A percentile compares a stretch with the other conserved stretches of the same genome.
These are phyloP conservation scores for Plasmodium gonderi DNA, from an alignment of 169 alveolate species.

Conservation along the genomic window DNA sequence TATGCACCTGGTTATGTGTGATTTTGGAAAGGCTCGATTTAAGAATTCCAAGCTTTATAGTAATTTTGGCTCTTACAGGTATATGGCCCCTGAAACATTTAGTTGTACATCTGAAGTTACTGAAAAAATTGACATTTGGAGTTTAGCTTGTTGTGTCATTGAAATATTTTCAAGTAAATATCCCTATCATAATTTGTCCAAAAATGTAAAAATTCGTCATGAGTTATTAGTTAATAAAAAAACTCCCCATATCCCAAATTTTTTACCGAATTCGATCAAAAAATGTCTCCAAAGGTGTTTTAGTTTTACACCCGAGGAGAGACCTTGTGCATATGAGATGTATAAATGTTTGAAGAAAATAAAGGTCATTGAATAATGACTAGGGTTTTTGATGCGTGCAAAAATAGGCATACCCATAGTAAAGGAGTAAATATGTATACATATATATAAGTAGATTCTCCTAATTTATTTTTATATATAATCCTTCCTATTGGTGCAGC, in stretches of 20 bases:
- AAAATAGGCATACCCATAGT: not conserved
- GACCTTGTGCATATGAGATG: slow-evolving; percentile 70
- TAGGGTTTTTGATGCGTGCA: no score
- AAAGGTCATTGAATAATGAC: slow-evolving; percentile 42
- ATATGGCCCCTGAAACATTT: slow-evolving; percentile 75
- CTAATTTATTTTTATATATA: not conserved
- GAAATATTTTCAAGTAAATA: slow-evolving; percentile 72
- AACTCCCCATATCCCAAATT: slow-evolving; percentile 47
- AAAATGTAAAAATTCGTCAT: slow-evolving; percentile 58
- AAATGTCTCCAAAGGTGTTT: slow-evolving; percentile 26
- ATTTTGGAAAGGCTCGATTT: slow-evolving; percentile 74
- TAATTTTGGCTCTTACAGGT: slow-evolving; percentile 73
- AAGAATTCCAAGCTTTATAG: slow-evolving; percentile 61
- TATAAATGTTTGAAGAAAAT: slow-evolving; percentile 51
- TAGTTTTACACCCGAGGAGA: slow-evolving; percentile 49
- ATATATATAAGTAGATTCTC: not conserved
- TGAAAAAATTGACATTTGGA: slow-evolving; percentile 71
- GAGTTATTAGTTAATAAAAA: slow-evolving; percentile 38
- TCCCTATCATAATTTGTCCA: slow-evolving; percentile 51
- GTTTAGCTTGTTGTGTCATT: slow-evolving; percentile 61
- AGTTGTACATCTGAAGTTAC: slow-evolving; percentile 58
- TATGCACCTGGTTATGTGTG: slow-evolving; percentile 72
- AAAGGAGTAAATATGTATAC: not conserved
- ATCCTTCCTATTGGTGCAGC: not conserved
- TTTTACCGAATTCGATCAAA: slow-evolving; percentile 57